These are phyloP conservation scores for Phascolomyces articulosus DNA, from an alignment of 371 early-diverging fungal genomes.

Conservation along the genomic window DNA sequence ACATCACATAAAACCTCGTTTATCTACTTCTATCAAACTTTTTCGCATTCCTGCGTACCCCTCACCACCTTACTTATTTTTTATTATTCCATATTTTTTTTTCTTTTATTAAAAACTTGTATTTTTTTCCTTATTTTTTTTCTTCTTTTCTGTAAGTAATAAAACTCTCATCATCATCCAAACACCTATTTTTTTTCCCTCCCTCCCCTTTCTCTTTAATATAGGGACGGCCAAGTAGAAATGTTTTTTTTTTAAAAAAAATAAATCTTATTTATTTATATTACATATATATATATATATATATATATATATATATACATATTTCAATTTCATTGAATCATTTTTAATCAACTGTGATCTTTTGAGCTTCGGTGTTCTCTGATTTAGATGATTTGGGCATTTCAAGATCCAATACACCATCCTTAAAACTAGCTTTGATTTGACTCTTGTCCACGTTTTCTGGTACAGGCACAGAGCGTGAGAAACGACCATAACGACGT, in stretches of 20 bases:
- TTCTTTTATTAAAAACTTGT: not conserved
- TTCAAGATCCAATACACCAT: slow-evolving; percentile 59
- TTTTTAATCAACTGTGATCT: slow-evolving; percentile 14
- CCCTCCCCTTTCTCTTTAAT: not conserved
- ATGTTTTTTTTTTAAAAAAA: not conserved
- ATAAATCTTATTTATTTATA: not conserved
- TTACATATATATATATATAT: not conserved
- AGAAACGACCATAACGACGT: slow-evolving; percentile 54
- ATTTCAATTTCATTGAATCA: not conserved
- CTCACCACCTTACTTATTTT: too few species aligned
- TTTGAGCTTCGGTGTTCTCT: slow-evolving; percentile 6
- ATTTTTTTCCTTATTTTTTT: not conserved
- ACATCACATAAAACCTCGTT: too few species aligned
- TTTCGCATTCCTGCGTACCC: too few species aligned
- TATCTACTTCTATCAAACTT: too few species aligned
- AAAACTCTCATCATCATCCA: not conserved
- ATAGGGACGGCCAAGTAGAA: too few species aligned
- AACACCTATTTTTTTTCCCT: not conserved
- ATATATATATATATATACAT: too few species aligned
- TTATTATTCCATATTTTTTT: not conserved
- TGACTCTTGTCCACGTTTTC: slow-evolving; percentile 44
- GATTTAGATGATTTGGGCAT: slow-evolving; percentile 50
- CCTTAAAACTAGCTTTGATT: slow-evolving; percentile 54
- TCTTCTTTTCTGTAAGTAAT: not conserved
- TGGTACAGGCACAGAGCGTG: slow-evolving; percentile 57